A percentile compares a stretch with the other conserved stretches of the same genome.
Evolutionary conservation across 257 asterid species (phyloP).

Genomic region (Misopates orontium): DNA sequence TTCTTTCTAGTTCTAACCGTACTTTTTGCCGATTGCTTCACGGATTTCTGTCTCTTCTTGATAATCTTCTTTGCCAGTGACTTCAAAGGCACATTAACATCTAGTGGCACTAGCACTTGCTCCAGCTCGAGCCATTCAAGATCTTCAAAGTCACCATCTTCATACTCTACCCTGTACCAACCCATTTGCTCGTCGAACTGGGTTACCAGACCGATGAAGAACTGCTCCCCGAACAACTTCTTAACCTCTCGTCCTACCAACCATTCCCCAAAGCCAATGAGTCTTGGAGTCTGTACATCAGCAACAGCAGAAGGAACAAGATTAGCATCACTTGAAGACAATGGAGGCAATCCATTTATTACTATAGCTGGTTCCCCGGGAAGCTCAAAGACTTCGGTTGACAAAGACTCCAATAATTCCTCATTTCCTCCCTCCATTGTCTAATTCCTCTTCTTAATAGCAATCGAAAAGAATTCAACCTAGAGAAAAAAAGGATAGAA

Average conservation of each 20-base stretch:
- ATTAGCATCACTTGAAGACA: conserved; percentile 27
- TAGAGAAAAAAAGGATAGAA: too few relatives aligned
- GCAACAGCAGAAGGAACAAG: conserved; percentile 22
- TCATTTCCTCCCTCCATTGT: conserved; percentile 41
- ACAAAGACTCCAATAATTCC: conserved; percentile 30
- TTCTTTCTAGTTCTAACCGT: conserved; percentile 20
- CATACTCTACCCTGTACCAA: conserved; percentile 68
- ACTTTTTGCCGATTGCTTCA: conserved; percentile 26
- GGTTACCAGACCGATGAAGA: conserved; percentile 44
- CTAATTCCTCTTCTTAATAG: neutral
- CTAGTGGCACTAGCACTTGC: conserved; percentile 54
- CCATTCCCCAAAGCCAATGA: conserved; percentile 62
- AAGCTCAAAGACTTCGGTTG: conserved; percentile 37
- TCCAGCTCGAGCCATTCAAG: conserved; percentile 63
- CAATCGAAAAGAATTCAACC: conserved; percentile 12
- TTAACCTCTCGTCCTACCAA: conserved; percentile 61
- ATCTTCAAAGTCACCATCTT: conserved; percentile 76
- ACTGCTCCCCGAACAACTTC: conserved; percentile 45
- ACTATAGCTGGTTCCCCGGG: conserved; percentile 74
- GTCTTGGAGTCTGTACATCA: conserved; percentile 29
- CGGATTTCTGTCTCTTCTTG: conserved; percentile 44
- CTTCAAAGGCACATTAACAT: conserved; percentile 53
- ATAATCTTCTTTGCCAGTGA: conserved; percentile 50
- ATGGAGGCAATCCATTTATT: conserved; percentile 60
- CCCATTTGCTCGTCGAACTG: conserved; percentile 50